Conservation (phyloP, 805 yeast species). For the Ogataea ganodermae region DNA sequence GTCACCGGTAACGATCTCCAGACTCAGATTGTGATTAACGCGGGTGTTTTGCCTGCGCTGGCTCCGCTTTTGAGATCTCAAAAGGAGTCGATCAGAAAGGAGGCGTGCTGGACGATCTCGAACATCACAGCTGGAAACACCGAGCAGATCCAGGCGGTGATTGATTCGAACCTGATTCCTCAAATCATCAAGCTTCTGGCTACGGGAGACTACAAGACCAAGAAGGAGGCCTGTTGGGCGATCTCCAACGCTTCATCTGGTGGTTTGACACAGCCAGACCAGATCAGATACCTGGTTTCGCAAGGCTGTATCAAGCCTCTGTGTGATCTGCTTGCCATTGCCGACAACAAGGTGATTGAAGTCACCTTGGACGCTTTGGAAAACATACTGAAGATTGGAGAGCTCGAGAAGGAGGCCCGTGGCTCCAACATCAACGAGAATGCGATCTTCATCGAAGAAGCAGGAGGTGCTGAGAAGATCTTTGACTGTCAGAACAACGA, state of each 20-base stretch:
- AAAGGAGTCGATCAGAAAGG: constrained; percentile 92
- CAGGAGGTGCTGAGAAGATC: constrained; percentile 97
- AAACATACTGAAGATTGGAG: constrained; percentile 93
- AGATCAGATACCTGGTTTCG: constrained; percentile 84
- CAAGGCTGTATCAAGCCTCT: constrained; percentile 98
- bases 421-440: constrained; percentile 75
- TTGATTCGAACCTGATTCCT: constrained; percentile 91
- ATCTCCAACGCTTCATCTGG: constrained; percentile 97
- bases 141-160: constrained; percentile 95
- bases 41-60: constrained; percentile 87
- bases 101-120: constrained; percentile 98
- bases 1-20: constrained; percentile 96
- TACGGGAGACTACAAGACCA: constrained; percentile 90
- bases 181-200: constrained; percentile 76
- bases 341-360: constrained; percentile 89
- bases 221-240: constrained; percentile 99
- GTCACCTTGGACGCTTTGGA: constrained; percentile 95
- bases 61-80: constrained; percentile 77
- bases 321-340: constrained; percentile 85
- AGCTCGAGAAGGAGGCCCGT: constrained; percentile 78
- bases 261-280: constrained; percentile 88
- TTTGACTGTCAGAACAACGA: constrained; percentile 89
- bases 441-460: constrained; percentile 92
- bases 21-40: constrained; percentile 91
- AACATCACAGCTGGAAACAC: constrained; percentile 97